phyloP scores from a whole-genome alignment of 73 alveolate species.

The Durusdinium trenchii region DNA sequence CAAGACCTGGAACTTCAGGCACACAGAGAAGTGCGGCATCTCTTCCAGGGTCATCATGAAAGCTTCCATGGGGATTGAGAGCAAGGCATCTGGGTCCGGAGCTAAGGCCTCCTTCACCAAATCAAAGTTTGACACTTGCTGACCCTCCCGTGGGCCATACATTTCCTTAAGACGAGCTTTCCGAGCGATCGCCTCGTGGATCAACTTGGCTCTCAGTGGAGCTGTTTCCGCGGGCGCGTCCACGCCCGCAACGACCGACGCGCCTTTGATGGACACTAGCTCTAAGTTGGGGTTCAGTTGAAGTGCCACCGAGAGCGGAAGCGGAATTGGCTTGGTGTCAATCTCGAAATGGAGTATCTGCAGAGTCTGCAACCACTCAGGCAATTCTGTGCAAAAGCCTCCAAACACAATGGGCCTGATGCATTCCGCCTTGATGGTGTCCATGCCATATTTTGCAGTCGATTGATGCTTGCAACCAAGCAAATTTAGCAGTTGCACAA shows the following conservation, averaged over 20 bases:
- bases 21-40: slow-evolving; percentile 57
- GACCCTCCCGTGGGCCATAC: background rate
- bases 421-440: slow-evolving; percentile 31
- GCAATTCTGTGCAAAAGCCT: slow-evolving; percentile 13
- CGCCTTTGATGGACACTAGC: slow-evolving; percentile 44
- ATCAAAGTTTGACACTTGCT: slow-evolving; percentile 29
- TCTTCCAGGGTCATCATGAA: slow-evolving; percentile 66
- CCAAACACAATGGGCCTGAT: slow-evolving; percentile 61
- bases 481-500: slow-evolving; percentile 41
- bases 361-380: slow-evolving; percentile 64
- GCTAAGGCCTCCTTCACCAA: slow-evolving; percentile 36
- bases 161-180: slow-evolving; percentile 65
- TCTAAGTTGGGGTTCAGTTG: slow-evolving; percentile 73
- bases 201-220: slow-evolving; percentile 19
- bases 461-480: slow-evolving; percentile 57
- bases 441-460: slow-evolving; percentile 45
- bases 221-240: slow-evolving; percentile 52
- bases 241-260: slow-evolving; percentile 2
- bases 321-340: slow-evolving; percentile 28
- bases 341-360: slow-evolving; percentile 49
- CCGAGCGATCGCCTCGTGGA: slow-evolving; percentile 83
- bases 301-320: slow-evolving; percentile 73
- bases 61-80: slow-evolving; percentile 66
- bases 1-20: slow-evolving; percentile 75
- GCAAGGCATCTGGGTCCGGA: slow-evolving; percentile 82